phyloP scores from a whole-genome alignment of 164 flowering plant genomes.

The Piper longum region DNA sequence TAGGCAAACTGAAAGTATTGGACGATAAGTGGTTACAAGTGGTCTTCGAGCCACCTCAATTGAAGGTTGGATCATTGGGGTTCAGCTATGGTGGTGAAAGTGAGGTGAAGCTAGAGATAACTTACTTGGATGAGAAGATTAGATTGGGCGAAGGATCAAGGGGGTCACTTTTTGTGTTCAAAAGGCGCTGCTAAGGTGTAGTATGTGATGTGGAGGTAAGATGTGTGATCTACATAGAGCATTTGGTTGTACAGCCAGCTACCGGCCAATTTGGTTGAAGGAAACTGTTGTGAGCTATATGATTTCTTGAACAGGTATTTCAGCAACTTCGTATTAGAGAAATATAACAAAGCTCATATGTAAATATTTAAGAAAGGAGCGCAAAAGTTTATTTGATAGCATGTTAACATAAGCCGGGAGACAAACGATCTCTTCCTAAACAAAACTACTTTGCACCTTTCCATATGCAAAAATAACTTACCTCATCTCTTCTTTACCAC shows the following conservation, averaged over 20 bases:
- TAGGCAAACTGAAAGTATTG: slow-evolving; percentile 40
- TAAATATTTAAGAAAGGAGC: too few relatives aligned
- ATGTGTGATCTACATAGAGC: too few relatives aligned
- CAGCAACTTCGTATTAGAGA: too few relatives aligned
- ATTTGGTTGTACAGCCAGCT: too few relatives aligned
- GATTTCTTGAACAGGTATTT: too few relatives aligned
- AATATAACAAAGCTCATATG: too few relatives aligned
- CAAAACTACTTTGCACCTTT: slow-evolving; percentile 1
- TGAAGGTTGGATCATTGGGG: slow-evolving; percentile 61
- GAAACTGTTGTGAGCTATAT: too few relatives aligned
- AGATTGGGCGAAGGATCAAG: slow-evolving; percentile 78
- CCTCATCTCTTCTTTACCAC: slow-evolving; percentile 26
- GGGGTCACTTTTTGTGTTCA: slow-evolving; percentile 84
- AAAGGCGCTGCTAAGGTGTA: slow-evolving; percentile 23
- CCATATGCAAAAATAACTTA: neutral
- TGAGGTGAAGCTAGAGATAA: slow-evolving; percentile 81
- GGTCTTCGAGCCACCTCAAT: slow-evolving; percentile 78
- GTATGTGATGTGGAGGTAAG: too few relatives aligned
- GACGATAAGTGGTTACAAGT: slow-evolving; percentile 89
- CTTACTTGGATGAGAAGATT: slow-evolving; percentile 75
- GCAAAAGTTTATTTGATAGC: too few relatives aligned
- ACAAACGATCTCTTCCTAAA: slow-evolving; percentile 4
- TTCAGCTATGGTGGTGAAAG: slow-evolving; percentile 72
- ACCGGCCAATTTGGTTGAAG: too few relatives aligned
- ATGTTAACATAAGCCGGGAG: neutral